Evolutionary conservation across 495 filamentous ascomycete species (phyloP), one percentile per base, ranked within the genome.

Genomic region (Usnea hakonensis): DNA sequence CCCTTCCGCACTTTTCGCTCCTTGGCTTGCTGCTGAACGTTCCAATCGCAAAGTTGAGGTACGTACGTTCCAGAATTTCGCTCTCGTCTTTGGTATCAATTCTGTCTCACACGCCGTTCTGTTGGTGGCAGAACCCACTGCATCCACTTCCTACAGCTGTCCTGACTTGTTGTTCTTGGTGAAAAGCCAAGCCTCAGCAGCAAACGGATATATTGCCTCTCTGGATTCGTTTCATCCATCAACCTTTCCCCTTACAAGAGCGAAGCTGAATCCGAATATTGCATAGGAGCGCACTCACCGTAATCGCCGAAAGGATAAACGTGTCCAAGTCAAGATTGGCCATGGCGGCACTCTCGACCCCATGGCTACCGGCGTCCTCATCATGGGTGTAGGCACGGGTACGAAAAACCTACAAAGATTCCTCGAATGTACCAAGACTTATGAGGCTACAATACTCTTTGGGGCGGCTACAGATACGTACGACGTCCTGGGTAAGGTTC

Each of bases 341-440:
- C 94, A 99, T 76, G 94, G 95, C 38, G 94, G 94, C 37, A 99
- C 94, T 0, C 81, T 99, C 5, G 94, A 99, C 68, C 94, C 94
- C 4, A 82, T 97, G 65, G 94, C 94, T 17, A 95, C 90, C 2
- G 94, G 94, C 30, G 90, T 99, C 14, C 79, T 99, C 57, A 88
- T 97, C 53, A 77, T 90, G 3, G 95, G 92, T 40, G 82, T 97
- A 11, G 93, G 91, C 23, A 85, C 83, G 58, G 95, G 91, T 17
- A 99, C 95, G 16, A 97, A 97, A 72, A 72, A 77, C 7, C 80
- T 99, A 5, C 76, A 82, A 56, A 70, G 81, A 17, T 97, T 97
- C 68, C 75, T 99, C 36, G 77, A 77, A 30, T 96, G 94, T 75
- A 95, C 88, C 30, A 99, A 99, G 77, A 85, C 83, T 2, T 99